Evolutionary conservation across 2,329 filamentous ascomycete genomes (phyloP), one percentile per base, ranked within the genome.

Genomic region (Alternaria novae-zelandiae): DNA sequence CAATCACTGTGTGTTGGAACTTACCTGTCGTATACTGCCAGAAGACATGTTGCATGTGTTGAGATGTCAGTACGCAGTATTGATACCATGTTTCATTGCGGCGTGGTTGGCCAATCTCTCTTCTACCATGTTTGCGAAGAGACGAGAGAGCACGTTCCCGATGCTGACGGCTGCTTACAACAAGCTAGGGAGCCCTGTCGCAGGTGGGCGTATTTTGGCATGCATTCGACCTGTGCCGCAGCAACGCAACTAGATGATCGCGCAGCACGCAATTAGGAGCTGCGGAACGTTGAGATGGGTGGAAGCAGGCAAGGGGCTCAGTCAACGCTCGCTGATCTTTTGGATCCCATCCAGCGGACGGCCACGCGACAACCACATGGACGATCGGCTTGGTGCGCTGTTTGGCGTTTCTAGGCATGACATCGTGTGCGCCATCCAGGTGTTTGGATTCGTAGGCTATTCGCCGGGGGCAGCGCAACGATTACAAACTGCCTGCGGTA

Each of bases 291-390:
- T 49, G 43, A 17, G n/a, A 23, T 21, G 11, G 36, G 17, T 36
- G 54, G 21, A 20, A 53, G 21, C 54, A 59, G 60, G 30, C 20
- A 21, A 50, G 45, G 32, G 44, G 20, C 43, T 30, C 20, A 44
- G 49, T 45, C 44, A 51, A 54, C 25, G 54, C 23, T 62, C 26
- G 54, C 54, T 43, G 49, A 54, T 62, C 50, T 28, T 51, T 36
- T 41, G 17, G 57, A 45, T 36, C 25, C 21, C 20, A 55, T 56
- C 49, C 45, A 46, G 45, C 15, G 46, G 61, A 60, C 17, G 46
- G 61, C 65, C 67, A 69, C 67, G 65, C 63, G 67, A 66, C 65
- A 9, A 32, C 61, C 57, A 59, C 63, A 66, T 68, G 65, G 58
- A 8, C 36, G 61, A 57, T 69, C 64, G 54, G 64, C 51, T 57